Conservation (phyloP, 202 grass and related monocot species). For the Hordeum pubiflorum region DNA sequence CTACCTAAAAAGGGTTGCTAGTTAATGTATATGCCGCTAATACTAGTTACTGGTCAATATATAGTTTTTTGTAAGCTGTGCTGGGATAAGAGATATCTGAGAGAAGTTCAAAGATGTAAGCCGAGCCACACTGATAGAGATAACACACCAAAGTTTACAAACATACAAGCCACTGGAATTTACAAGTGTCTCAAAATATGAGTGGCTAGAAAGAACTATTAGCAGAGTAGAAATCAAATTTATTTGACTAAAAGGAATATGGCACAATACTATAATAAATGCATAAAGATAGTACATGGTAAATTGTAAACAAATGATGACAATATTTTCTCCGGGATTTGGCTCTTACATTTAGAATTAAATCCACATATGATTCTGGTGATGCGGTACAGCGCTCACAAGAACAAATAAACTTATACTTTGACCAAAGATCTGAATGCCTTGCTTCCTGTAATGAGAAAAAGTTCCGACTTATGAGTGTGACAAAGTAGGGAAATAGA, state of each 20-base stretch:
- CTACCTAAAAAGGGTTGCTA: neutral
- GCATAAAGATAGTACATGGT: neutral
- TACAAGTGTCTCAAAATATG: neutral
- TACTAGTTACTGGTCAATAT: conserved; percentile 7
- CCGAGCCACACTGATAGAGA: neutral
- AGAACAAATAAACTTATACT: conserved; percentile 74
- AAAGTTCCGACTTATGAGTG: neutral
- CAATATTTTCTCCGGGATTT: conserved; percentile 7
- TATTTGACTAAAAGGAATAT: neutral
- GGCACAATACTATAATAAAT: neutral
- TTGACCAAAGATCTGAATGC: conserved; percentile 59
- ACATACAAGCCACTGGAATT: neutral
- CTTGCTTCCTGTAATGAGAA: conserved; percentile 45
- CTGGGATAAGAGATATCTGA: neutral
- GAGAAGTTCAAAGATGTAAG: neutral
- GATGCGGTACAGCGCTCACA: conserved; percentile 61
- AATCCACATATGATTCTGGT: conserved; percentile 49
- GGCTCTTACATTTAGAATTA: conserved; percentile 75
- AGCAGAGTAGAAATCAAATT: neutral
- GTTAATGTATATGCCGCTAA: neutral
- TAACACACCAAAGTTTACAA: neutral
- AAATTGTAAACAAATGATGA: neutral
- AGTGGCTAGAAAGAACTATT: neutral
- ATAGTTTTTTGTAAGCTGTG: neutral
- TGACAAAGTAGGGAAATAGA: neutral